Evolutionary conservation across 768 basidiomycete genomes (phyloP).

Genomic region (Lentinula detonsa): DNA sequence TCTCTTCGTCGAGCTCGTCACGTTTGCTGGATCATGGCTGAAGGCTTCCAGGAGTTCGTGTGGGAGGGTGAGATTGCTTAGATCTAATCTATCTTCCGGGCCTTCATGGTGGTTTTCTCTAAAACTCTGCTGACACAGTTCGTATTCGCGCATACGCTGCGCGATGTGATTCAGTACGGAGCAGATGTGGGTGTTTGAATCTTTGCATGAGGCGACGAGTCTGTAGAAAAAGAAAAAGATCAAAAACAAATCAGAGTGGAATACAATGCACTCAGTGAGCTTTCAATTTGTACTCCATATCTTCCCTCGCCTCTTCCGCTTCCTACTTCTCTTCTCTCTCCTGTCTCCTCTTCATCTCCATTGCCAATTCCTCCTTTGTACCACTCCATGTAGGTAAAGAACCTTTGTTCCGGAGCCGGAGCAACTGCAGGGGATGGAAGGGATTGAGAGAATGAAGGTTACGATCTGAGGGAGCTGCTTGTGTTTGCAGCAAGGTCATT

Average conservation of each 20-base stretch:
- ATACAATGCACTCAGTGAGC: constrained; percentile 34
- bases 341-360: constrained; percentile 27
- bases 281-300: constrained; percentile 55
- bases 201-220: constrained; percentile 49
- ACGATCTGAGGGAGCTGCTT: no score
- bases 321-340: constrained; percentile 39
- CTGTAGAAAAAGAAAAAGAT: constrained; percentile 26
- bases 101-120: constrained; percentile 32
- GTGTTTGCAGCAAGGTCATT: no score
- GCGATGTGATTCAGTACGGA: constrained; percentile 66
- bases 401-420: constrained; percentile 10
- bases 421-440: no score
- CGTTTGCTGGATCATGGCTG: constrained; percentile 72
- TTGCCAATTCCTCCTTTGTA: constrained; percentile 10
- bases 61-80: constrained; percentile 37
- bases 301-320: constrained; percentile 42
- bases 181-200: constrained; percentile 63
- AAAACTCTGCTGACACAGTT: constrained; percentile 48
- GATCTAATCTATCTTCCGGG: neutral
- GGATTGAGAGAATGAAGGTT: no score
- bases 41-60: constrained; percentile 68
- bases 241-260: neutral
- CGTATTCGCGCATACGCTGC: constrained; percentile 57
- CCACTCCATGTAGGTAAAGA: constrained; percentile 15
- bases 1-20: constrained; percentile 58